Evolutionary conservation across 768 basidiomycete genomes (phyloP).

Genomic region (Dacryopinax primogenitus): DNA sequence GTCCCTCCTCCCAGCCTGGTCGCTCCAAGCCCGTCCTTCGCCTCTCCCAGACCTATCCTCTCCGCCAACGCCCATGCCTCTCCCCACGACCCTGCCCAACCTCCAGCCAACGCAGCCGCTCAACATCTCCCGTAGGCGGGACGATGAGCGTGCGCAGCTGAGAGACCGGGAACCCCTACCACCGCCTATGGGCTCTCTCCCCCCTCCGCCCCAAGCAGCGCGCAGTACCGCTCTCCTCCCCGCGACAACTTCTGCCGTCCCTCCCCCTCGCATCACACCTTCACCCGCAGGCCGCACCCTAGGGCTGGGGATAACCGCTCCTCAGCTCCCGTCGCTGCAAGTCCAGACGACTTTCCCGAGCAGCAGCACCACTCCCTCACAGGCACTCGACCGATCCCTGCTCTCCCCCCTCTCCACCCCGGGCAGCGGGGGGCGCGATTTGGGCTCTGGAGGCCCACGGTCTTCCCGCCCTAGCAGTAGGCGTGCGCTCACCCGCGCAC

Average conservation of each 20-base stretch:
- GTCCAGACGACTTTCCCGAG: neutral
- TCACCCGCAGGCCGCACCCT: neutral
- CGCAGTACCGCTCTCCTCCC: neutral
- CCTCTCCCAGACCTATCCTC: constrained; percentile 4
- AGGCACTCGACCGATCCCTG: neutral
- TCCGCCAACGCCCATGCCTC: constrained; percentile 7
- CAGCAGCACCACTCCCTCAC: neutral
- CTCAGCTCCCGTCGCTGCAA: too few species aligned
- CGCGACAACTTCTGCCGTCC: neutral
- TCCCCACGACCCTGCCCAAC: constrained; percentile 17
- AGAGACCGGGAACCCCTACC: neutral
- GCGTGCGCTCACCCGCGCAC: constrained; percentile 68
- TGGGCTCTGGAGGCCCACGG: neutral
- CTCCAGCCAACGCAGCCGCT: neutral
- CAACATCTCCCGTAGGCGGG: neutral
- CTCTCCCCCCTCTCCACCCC: neutral
- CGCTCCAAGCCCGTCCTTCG: constrained; percentile 3
- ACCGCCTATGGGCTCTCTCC: neutral
- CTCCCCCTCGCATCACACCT: too few species aligned
- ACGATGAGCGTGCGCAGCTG: neutral
- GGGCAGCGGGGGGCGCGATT: neutral
- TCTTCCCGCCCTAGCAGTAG: constrained; percentile 58
- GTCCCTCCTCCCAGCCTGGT: constrained; percentile 14
- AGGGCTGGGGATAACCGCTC: neutral
- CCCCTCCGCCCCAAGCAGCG: neutral